These are phyloP conservation scores for Thuidium tamariscinum DNA, from an alignment of 225 moss, liverwort and hornwort genomes.

Conservation along the genomic window DNA sequence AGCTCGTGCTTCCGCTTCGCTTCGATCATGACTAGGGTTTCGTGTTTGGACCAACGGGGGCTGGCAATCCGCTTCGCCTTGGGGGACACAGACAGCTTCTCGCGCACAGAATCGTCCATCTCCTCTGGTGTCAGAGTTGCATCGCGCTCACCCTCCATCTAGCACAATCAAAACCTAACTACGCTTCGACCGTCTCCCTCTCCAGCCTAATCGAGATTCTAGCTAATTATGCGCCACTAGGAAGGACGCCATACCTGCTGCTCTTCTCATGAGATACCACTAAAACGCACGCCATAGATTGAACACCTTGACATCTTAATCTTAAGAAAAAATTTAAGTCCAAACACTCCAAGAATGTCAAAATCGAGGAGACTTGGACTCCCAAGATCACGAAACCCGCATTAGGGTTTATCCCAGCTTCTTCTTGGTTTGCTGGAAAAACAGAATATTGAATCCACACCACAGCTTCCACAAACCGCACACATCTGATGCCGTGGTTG, in stretches of 20 bases:
- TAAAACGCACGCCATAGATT: neutral
- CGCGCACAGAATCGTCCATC: slow-evolving; percentile 16
- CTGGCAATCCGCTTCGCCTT: slow-evolving; percentile 48
- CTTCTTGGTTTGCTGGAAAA: slow-evolving; percentile 7
- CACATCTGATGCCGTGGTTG: neutral
- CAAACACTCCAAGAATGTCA: neutral
- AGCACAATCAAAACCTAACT: neutral
- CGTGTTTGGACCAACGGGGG: slow-evolving; percentile 48
- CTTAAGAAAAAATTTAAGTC: neutral
- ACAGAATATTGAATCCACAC: neutral
- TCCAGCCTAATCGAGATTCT: neutral
- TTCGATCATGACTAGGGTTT: slow-evolving; percentile 52
- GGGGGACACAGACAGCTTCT: slow-evolving; percentile 28
- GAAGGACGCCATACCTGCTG: neutral
- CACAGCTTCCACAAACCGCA: neutral
- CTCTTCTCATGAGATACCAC: neutral
- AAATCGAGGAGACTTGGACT: neutral
- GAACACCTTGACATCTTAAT: neutral
- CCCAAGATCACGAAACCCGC: slow-evolving; percentile 6
- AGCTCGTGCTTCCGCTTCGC: slow-evolving; percentile 49
- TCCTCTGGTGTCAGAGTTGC: slow-evolving; percentile 24
- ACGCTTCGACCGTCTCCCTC: neutral
- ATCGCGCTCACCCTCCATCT: slow-evolving; percentile 29
- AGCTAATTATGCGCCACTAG: neutral
- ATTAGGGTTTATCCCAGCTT: slow-evolving; percentile 5